These are phyloP conservation scores for Copromyces sp. DNA, from an alignment of 495 filamentous ascomycete species.

Conservation along the genomic window DNA sequence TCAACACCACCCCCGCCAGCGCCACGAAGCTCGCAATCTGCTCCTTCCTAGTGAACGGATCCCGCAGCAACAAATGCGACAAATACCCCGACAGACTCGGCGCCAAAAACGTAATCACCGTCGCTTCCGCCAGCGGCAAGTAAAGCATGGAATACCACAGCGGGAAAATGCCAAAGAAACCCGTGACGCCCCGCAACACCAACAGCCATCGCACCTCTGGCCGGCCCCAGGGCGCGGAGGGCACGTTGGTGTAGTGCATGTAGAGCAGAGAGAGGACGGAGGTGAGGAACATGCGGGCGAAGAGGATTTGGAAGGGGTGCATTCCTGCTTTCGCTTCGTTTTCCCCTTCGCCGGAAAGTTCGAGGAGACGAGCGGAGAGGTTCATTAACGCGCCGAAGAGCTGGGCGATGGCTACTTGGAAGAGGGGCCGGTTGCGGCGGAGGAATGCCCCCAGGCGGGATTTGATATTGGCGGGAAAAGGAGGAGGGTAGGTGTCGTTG, in stretches of 20 bases:
- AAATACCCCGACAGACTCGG: slow-evolving; percentile 76
- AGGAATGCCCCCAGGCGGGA: slow-evolving; percentile 14
- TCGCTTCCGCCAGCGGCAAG: slow-evolving; percentile 81
- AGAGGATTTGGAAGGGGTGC: slow-evolving; percentile 85
- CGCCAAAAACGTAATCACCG: slow-evolving; percentile 83
- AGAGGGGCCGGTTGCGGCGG: slow-evolving; percentile 58
- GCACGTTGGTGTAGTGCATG: slow-evolving; percentile 53
- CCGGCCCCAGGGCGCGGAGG: slow-evolving; percentile 54
- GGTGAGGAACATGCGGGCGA: slow-evolving; percentile 76
- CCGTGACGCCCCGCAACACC: slow-evolving; percentile 55
- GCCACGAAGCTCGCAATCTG: slow-evolving; percentile 68
- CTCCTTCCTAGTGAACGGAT: slow-evolving; percentile 72
- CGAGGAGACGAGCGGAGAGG: slow-evolving; percentile 66
- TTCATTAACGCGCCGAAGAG: slow-evolving; percentile 88
- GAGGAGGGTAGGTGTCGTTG: background rate
- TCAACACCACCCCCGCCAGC: slow-evolving; percentile 71
- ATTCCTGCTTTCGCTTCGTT: slow-evolving; percentile 26
- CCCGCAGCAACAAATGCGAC: slow-evolving; percentile 62
- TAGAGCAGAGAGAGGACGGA: slow-evolving; percentile 55
- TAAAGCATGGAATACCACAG: slow-evolving; percentile 64
- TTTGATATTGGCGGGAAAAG: background rate
- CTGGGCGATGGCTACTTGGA: slow-evolving; percentile 66
- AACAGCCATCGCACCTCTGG: slow-evolving; percentile 56
- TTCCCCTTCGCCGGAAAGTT: slow-evolving; percentile 53
- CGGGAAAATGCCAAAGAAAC: slow-evolving; percentile 74